These are phyloP conservation scores for Talaromyces sp. DNA, from an alignment of 2,329 filamentous ascomycete species.

Conservation along the genomic window DNA sequence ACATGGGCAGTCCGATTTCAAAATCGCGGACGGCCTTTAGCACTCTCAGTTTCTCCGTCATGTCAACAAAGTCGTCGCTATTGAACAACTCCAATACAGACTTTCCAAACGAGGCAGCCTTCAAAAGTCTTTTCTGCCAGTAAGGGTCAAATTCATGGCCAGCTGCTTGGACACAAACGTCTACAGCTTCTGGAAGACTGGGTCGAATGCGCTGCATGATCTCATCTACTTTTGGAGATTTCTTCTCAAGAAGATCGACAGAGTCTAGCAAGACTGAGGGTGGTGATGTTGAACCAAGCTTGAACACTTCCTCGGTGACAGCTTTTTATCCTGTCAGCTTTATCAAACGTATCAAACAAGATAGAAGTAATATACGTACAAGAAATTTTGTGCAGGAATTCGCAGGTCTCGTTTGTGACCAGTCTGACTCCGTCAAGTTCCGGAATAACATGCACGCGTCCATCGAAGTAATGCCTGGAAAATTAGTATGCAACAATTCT, in stretches of 20 bases:
- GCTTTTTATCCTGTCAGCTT: constrained; percentile 32
- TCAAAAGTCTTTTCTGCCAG: constrained; percentile 94
- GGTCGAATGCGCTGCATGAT: constrained; percentile 91
- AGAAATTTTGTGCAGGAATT: constrained; percentile 93
- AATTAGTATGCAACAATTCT: neutral
- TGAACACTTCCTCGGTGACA: constrained; percentile 82
- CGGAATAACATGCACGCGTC: constrained; percentile 79
- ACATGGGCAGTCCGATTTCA: constrained; percentile 81
- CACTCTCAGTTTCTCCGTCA: constrained; percentile 89
- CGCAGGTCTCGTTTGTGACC: constrained; percentile 89
- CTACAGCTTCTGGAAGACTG: constrained; percentile 84
- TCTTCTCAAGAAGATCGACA: constrained; percentile 80
- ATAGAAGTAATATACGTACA: constrained; percentile 27
- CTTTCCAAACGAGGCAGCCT: constrained; percentile 94
- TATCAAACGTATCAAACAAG: neutral
- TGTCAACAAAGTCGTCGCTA: constrained; percentile 97
- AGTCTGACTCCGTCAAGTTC: constrained; percentile 86
- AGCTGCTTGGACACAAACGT: constrained; percentile 86
- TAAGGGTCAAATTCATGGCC: constrained; percentile 84
- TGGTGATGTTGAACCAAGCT: constrained; percentile 78
- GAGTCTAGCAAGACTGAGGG: constrained; percentile 92
- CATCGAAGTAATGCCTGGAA: constrained; percentile 79
- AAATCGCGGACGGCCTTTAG: constrained; percentile 90
- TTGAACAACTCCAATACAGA: constrained; percentile 96
- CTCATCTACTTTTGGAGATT: constrained; percentile 95